Evolutionary conservation across 208 protist species (phyloP).

Genomic region (Leishmania lainsoni): DNA sequence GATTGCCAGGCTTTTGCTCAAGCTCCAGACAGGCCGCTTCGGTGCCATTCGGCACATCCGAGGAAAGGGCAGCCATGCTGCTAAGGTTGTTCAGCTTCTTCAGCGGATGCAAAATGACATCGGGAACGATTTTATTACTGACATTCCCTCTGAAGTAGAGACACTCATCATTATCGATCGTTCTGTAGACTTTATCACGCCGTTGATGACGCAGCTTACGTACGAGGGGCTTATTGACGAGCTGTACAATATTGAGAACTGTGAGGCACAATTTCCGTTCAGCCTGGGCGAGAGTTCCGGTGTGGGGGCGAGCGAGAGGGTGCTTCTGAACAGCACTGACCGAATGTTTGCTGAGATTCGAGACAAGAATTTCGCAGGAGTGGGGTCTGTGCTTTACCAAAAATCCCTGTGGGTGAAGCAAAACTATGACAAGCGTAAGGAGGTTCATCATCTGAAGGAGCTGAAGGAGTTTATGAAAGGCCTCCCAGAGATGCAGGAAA

Average conservation of each 20-base stretch:
- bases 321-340: slow-evolving; percentile 59
- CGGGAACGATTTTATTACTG: slow-evolving; percentile 53
- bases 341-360: slow-evolving; percentile 83
- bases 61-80: slow-evolving; percentile 61
- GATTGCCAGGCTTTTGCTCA: slow-evolving; percentile 81
- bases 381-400: slow-evolving; percentile 80
- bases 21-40: slow-evolving; percentile 78
- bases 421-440: slow-evolving; percentile 82
- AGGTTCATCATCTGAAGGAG: slow-evolving; percentile 86
- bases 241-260: slow-evolving; percentile 67
- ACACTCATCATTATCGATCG: slow-evolving; percentile 84
- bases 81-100: slow-evolving; percentile 70
- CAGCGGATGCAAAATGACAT: slow-evolving; percentile 73
- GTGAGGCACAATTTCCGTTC: slow-evolving; percentile 72
- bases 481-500: slow-evolving; percentile 86
- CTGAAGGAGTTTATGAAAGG: slow-evolving; percentile 90
- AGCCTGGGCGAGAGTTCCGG: slow-evolving; percentile 55
- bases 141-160: slow-evolving; percentile 61
- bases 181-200: slow-evolving; percentile 79
- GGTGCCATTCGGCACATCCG: slow-evolving; percentile 61
- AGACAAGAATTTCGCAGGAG: slow-evolving; percentile 71
- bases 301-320: slow-evolving; percentile 23
- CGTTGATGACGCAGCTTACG: slow-evolving; percentile 86
- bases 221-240: slow-evolving; percentile 93
- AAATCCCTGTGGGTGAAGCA: slow-evolving; percentile 88